Conservation (phyloP, 177 flowering plant genomes). For the Vitis hybrid region DNA sequence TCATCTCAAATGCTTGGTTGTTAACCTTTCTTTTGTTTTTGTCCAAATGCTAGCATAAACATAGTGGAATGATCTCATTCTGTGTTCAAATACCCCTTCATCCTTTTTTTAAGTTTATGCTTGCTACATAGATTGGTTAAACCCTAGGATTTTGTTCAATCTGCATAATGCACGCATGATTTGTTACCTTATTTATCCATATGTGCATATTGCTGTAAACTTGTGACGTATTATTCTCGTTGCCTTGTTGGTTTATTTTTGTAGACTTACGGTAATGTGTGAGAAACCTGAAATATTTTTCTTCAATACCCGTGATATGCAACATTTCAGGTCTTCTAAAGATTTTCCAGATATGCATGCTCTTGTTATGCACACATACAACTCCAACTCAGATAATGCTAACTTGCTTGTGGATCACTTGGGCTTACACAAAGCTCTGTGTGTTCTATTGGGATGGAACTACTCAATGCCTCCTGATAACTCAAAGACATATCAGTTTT, state of each 20-base stretch:
- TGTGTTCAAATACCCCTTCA: neutral
- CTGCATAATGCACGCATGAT: neutral
- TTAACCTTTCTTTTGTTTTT: no score
- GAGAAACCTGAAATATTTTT: slow-evolving; percentile 30
- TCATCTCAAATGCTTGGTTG: no score
- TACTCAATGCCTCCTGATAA: slow-evolving; percentile 71
- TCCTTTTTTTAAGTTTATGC: neutral
- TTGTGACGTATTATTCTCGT: slow-evolving; percentile 6
- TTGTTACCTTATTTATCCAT: neutral
- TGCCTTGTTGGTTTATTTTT: slow-evolving; percentile 6
- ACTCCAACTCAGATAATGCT: slow-evolving; percentile 66
- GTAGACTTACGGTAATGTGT: slow-evolving; percentile 13
- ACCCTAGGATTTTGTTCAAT: neutral
- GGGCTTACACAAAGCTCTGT: slow-evolving; percentile 92
- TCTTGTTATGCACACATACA: slow-evolving; percentile 87
- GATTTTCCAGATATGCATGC: slow-evolving; percentile 78
- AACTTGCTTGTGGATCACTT: slow-evolving; percentile 75
- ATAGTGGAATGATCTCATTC: neutral
- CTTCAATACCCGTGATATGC: slow-evolving; percentile 45
- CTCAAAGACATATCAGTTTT: slow-evolving; percentile 72
- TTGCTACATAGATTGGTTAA: neutral
- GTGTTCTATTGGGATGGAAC: slow-evolving; percentile 96
- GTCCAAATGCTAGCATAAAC: neutral
- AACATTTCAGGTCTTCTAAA: slow-evolving; percentile 81
- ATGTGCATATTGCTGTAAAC: neutral